Base-by-base conservation (phyloP, 768 basidiomycete species). In the Chalciporus piperatus region DNA sequence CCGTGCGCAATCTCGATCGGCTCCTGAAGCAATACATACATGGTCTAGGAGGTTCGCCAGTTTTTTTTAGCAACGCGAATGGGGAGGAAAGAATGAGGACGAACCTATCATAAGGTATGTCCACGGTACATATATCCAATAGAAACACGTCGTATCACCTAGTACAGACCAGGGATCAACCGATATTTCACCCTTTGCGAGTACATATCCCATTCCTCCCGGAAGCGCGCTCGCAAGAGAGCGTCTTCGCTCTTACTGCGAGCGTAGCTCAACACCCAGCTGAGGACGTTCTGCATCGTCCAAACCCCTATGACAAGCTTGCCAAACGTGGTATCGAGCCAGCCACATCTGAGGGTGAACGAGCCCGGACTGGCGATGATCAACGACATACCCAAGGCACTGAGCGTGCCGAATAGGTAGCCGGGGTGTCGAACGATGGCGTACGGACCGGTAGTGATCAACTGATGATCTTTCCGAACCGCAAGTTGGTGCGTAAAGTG, bases 401-500 rank as follows among this genome's bases (percentile, higher is more conserved):
- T 54, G 3, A 76, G 19, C 2, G 16, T 27, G 4, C 32, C 65
- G 9, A 59, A 59, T 8, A 64, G 47, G 45, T 74, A 74, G 13
- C 71, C 56, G 0, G 72, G 72, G 43, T 74, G 72, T 10, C 72
- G 71, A 0, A 72, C 67, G 47, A 66, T 51, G 9, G 59, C 54
- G 50, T 74, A 74, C 3, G 72, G 72, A 0, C 73, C 73, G 2
- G 59, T 49, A 2, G 64, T 71, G 22, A 74, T 46, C 5, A 74
- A 65, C 11, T 42, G 17, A 44, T 73, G 72, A 3, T 63, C 50
- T 19, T 59, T 59, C 2, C 60, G 60, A 16, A 74, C 50, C 17
- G 63, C 59, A 2, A 72, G 69, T 4, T 72, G 58, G 48, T 69
- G 69, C 0, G 72, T 73, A 53, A 73, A 73, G 32, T 70, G 59